A percentile compares a stretch with the other conserved stretches of the same genome.
Conservation (phyloP, 2,329 filamentous ascomycete species). For the Fusarium setosum region DNA sequence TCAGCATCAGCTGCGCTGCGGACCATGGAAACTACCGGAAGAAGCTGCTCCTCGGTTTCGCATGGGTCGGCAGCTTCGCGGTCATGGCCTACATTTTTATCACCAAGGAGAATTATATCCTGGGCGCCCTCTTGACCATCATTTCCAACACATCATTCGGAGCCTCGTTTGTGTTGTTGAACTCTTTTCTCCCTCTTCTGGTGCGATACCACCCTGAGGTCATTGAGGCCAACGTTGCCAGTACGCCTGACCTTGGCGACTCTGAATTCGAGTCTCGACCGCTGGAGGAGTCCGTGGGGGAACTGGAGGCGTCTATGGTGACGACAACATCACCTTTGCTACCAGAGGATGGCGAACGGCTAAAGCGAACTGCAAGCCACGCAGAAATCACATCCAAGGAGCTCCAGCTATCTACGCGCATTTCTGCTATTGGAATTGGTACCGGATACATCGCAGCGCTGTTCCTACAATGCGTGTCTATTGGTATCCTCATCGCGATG, state of each 20-base stretch:
- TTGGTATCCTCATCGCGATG: constrained; percentile 79
- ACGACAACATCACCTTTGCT: constrained; percentile 63
- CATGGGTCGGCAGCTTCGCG: constrained; percentile 80
- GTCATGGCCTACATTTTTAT: constrained; percentile 92
- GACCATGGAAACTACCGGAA: constrained; percentile 96
- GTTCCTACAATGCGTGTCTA: constrained; percentile 83
- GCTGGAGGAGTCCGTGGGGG: constrained; percentile 47
- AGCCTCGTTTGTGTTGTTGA: constrained; percentile 93
- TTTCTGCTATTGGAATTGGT: constrained; percentile 92
- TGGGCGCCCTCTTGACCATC: constrained; percentile 87
- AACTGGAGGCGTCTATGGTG: constrained; percentile 44
- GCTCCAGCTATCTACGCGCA: constrained; percentile 85
- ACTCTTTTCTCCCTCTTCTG: constrained; percentile 92
- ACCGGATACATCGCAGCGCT: constrained; percentile 92
- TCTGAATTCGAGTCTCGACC: constrained; percentile 49
- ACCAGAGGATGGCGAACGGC: constrained; percentile 46
- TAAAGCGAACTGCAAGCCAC: constrained; percentile 55
- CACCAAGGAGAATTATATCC: constrained; percentile 77
- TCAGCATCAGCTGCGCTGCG: constrained; percentile 95
- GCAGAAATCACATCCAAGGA: constrained; percentile 71
- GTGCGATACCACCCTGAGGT: constrained; percentile 83
- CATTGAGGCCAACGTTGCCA: constrained; percentile 42
- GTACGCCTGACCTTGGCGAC: constrained; percentile 47
- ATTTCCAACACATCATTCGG: constrained; percentile 95
- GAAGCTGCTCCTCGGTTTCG: constrained; percentile 86